These are phyloP conservation scores for Dysphania ambrosioides DNA, from an alignment of 148 eudicot species.

Conservation along the genomic window DNA sequence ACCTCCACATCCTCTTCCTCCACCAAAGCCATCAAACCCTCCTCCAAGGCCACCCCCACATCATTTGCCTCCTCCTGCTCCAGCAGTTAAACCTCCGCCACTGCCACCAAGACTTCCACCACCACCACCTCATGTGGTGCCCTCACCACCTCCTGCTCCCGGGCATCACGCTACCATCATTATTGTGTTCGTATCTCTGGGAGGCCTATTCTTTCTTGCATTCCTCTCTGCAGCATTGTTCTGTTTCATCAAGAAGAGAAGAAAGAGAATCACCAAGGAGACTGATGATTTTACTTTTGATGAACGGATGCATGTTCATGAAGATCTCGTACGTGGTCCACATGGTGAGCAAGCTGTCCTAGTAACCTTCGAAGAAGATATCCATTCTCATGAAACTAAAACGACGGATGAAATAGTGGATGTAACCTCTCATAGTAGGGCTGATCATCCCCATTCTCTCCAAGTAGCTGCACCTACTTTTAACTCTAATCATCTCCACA, in stretches of 20 bases:
- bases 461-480: slow-evolving; percentile 27
- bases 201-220: slow-evolving; percentile 77
- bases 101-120: slow-evolving; percentile 36
- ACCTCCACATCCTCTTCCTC: slow-evolving; percentile 26
- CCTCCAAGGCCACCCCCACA: slow-evolving; percentile 44
- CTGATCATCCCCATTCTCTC: slow-evolving; percentile 36
- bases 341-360: slow-evolving; percentile 54
- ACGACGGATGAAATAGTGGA: slow-evolving; percentile 41
- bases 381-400: slow-evolving; percentile 53
- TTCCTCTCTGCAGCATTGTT: slow-evolving; percentile 56
- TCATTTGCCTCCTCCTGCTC: slow-evolving; percentile 29
- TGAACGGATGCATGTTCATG: slow-evolving; percentile 51
- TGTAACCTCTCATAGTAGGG: slow-evolving; percentile 26
- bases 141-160: slow-evolving; percentile 42
- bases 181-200: slow-evolving; percentile 58
- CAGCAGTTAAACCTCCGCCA: slow-evolving; percentile 35
- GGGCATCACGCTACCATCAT: slow-evolving; percentile 58
- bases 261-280: slow-evolving; percentile 45
- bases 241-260: slow-evolving; percentile 62
- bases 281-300: slow-evolving; percentile 50
- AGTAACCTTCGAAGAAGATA: slow-evolving; percentile 61
- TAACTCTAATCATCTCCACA: slow-evolving; percentile 29
- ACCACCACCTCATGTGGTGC: slow-evolving; percentile 34
- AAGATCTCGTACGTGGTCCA: slow-evolving; percentile 62
- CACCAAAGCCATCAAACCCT: slow-evolving; percentile 24